These are phyloP conservation scores for Colletotrichum incanum DNA, from an alignment of 2,329 filamentous ascomycete species.

Conservation along the genomic window DNA sequence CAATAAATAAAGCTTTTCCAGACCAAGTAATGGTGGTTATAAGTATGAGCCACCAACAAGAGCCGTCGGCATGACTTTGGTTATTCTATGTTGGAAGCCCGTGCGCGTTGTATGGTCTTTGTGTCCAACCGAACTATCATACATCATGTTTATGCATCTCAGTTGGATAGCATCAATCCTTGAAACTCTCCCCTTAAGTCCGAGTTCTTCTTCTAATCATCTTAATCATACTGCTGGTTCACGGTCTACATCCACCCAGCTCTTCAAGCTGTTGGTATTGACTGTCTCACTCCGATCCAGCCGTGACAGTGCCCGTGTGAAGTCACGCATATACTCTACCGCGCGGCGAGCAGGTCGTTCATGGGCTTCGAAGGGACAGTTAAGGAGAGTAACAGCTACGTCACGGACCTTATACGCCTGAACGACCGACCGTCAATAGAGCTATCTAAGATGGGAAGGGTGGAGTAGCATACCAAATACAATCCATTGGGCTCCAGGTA, in stretches of 20 bases:
- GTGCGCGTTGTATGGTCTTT: no score
- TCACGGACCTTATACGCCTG: slow-evolving; percentile 55
- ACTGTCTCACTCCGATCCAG: slow-evolving; percentile 53
- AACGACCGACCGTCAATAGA: background rate
- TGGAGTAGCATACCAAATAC: slow-evolving; percentile 48
- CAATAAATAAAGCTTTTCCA: no score
- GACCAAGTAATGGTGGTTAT: no score
- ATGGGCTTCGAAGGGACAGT: slow-evolving; percentile 51
- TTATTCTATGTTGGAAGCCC: no score
- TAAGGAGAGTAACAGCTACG: slow-evolving; percentile 52
- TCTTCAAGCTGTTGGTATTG: slow-evolving; percentile 51
- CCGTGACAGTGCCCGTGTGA: slow-evolving; percentile 48
- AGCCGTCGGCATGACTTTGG: no score
- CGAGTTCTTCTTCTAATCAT: background rate
- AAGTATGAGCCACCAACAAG: no score
- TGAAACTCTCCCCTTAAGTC: no score
- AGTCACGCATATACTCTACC: slow-evolving; percentile 50
- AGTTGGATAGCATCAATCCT: no score
- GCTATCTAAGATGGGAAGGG: background rate
- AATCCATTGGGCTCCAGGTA: slow-evolving; percentile 55
- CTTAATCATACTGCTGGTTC: background rate
- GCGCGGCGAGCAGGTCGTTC: slow-evolving; percentile 48
- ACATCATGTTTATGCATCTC: no score
- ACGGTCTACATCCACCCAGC: slow-evolving; percentile 50
- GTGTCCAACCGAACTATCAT: no score